Conservation (phyloP, 1,284 basidiomycete species). For the Baeospora myosura region DNA sequence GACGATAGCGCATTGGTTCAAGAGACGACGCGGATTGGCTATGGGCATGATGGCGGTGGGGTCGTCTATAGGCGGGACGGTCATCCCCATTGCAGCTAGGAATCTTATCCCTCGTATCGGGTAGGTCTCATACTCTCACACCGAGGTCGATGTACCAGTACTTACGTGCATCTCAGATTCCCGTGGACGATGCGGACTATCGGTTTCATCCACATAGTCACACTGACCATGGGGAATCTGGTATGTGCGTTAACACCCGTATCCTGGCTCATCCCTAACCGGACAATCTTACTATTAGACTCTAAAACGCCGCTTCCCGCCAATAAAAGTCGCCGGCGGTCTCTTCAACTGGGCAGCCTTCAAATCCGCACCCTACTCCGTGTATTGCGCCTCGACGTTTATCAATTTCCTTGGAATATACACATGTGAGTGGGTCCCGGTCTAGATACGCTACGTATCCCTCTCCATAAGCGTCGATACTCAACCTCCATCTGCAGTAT, state of each 20-base stretch:
- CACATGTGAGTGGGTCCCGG: conserved; percentile 2
- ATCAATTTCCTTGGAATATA: conserved; percentile 9
- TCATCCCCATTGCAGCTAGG: conserved; percentile 11
- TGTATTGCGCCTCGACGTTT: conserved; percentile 8
- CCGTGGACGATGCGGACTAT: conserved; percentile 8
- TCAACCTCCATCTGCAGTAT: not conserved
- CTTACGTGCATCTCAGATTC: conserved; percentile 2
- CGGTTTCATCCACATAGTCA: conserved; percentile 7
- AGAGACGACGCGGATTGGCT: conserved; percentile 12
- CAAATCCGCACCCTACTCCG: not conserved
- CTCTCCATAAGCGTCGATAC: not conserved
- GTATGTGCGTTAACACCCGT: too few relatives aligned
- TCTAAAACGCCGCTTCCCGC: conserved; percentile 4
- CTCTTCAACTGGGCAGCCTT: conserved; percentile 2
- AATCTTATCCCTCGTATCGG: conserved; percentile 7
- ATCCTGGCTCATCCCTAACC: too few relatives aligned
- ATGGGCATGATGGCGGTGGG: conserved; percentile 11
- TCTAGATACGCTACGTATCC: not conserved
- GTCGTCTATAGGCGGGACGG: conserved; percentile 10
- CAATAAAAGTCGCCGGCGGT: not conserved
- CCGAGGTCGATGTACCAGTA: too few relatives aligned
- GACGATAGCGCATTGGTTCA: conserved; percentile 13
- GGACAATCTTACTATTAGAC: conserved; percentile 1
- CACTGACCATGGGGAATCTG: conserved; percentile 4
- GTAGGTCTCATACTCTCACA: not conserved